Conservation (phyloP, 2,329 filamentous ascomycete species). For the Alternaria burnsii region DNA sequence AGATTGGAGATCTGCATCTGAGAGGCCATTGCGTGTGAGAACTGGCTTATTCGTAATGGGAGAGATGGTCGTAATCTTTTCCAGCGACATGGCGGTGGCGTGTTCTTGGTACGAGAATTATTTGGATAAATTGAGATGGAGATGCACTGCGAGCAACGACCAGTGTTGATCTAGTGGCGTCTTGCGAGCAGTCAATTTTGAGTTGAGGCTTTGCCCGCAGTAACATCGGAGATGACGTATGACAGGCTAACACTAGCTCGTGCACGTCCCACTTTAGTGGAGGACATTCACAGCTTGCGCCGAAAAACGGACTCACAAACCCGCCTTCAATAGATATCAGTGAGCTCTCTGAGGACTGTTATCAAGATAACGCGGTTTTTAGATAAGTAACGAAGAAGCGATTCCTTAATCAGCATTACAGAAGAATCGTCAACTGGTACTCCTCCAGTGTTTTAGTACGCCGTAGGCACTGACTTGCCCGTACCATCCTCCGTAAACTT, state of each 20-base stretch:
- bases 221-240: constrained; percentile 27
- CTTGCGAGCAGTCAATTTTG: constrained; percentile 27
- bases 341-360: not conserved
- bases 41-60: constrained; percentile 87
- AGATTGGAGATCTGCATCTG: constrained; percentile 72
- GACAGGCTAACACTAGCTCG: constrained; percentile 12
- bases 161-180: constrained; percentile 14
- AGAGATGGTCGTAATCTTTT: constrained; percentile 80
- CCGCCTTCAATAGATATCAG: constrained; percentile 8
- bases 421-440: not conserved
- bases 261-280: constrained; percentile 15
- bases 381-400: not conserved
- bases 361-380: not conserved
- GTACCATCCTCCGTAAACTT: constrained; percentile 8
- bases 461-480: constrained; percentile 2
- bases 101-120: constrained; percentile 13
- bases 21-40: constrained; percentile 78
- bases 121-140: constrained; percentile 27
- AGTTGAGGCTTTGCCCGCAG: constrained; percentile 19
- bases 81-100: constrained; percentile 58
- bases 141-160: constrained; percentile 19
- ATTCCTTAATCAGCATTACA: not conserved
- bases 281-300: constrained; percentile 17
- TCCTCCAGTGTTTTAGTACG: not conserved
- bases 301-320: constrained; percentile 17